Percentiles rank a stretch among this genome's conserved stretches.
phyloP scores from a whole-genome alignment of 805 yeast species.

The Candida orba region DNA sequence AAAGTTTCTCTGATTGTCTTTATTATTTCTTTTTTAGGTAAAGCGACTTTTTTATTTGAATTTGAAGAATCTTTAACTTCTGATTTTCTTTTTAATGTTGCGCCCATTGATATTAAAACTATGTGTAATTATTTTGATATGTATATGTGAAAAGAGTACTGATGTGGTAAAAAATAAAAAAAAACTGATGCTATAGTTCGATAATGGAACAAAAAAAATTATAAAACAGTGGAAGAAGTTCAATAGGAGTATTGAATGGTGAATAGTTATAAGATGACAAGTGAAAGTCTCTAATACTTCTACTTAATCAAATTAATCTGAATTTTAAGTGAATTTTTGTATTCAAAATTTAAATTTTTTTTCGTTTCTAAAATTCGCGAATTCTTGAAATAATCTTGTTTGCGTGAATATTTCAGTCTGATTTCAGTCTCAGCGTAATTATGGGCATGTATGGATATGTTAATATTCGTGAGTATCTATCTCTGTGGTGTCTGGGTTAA shows the following conservation, averaged over 20 bases:
- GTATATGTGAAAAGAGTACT: background rate
- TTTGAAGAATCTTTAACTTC: slow-evolving; percentile 11
- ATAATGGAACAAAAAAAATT: too few species aligned
- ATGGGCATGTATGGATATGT: background rate
- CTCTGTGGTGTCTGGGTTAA: background rate
- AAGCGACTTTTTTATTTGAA: slow-evolving; percentile 14
- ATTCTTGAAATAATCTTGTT: background rate
- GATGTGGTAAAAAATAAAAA: background rate
- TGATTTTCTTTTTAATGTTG: slow-evolving; percentile 12
- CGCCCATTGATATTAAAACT: background rate
- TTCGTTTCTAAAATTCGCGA: background rate
- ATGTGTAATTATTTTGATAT: background rate
- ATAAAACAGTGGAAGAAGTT: too few species aligned
- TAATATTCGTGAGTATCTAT: too few species aligned
- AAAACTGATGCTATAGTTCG: background rate
- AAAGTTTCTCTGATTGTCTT: slow-evolving; percentile 9
- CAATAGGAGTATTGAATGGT: too few species aligned
- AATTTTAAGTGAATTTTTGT: background rate
- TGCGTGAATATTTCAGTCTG: background rate
- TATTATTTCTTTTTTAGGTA: slow-evolving; percentile 18
- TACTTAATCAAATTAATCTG: background rate
- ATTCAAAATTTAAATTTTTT: background rate
- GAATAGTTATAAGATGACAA: too few species aligned
- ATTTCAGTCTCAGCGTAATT: background rate
- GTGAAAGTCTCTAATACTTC: too few species aligned